Evolutionary conservation across 306 rosid species (phyloP).

Genomic region (Bauhinia variegata): DNA sequence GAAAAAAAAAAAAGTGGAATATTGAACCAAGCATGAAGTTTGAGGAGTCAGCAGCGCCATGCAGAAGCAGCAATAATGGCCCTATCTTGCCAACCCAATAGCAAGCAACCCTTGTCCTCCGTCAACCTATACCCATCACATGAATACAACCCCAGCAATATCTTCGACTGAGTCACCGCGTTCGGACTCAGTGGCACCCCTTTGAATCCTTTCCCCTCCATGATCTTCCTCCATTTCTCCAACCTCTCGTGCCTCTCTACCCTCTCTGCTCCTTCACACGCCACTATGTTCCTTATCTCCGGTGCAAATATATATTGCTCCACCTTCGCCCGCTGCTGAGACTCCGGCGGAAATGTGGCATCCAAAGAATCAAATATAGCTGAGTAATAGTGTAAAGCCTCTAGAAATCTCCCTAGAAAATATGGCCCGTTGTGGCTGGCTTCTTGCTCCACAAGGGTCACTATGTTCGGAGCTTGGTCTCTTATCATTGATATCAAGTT

Average conservation of each 20-base stretch:
- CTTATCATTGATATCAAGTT: constrained; percentile 65
- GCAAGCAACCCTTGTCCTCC: constrained; percentile 83
- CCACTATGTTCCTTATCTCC: constrained; percentile 87
- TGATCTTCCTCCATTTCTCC: constrained; percentile 85
- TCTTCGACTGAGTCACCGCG: constrained; percentile 91
- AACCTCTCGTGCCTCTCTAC: constrained; percentile 84
- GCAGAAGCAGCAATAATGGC: constrained; percentile 86
- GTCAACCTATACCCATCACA: constrained; percentile 84
- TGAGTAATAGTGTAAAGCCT: constrained; percentile 78
- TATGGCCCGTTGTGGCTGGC: constrained; percentile 93
- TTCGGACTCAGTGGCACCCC: constrained; percentile 75
- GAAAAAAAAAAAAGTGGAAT: too few species aligned
- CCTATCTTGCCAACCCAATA: constrained; percentile 88
- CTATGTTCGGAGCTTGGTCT: constrained; percentile 83
- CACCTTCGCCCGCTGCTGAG: constrained; percentile 84
- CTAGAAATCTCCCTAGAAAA: constrained; percentile 77
- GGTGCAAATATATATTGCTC: constrained; percentile 89
- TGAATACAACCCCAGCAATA: constrained; percentile 75
- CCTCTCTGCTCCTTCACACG: constrained; percentile 74
- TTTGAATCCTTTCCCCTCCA: constrained; percentile 88
- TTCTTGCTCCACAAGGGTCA: constrained; percentile 81
- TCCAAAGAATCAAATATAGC: constrained; percentile 89
- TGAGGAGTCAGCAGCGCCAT: constrained; percentile 66
- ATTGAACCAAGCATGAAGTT: too few species aligned
- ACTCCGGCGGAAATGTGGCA: constrained; percentile 80